Evolutionary conservation across 1,284 basidiomycete species (phyloP), one percentile per base, ranked within the genome.

Genomic region (Thecaphora thlaspeos): DNA sequence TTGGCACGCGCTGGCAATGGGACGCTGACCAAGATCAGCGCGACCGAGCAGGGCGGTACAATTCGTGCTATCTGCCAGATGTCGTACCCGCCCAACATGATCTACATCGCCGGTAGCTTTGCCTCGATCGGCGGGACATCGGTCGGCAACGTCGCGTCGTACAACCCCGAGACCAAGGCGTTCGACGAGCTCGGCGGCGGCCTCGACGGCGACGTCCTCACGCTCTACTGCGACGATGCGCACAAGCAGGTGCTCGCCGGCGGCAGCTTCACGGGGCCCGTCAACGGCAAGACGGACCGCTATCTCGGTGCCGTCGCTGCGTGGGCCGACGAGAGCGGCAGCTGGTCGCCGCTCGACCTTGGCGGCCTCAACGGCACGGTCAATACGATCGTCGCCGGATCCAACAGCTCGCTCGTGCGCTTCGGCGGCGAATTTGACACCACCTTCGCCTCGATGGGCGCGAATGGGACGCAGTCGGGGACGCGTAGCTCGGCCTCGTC

Each of bases 331-430:
- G 81, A 84, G 40, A 81, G 84, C 5, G 79, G 79, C 21, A 82
- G 84, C 4, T 94, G 90, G 90, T 83, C 84, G 8, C 80, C 86
- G 14, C 83, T 91, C 18, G 86, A 88, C 15, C 95, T 96, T 78
- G 84, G 84, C 42, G 91, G 92, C 21, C 82, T 98, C 46, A 81
- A 86, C 38, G 91, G 91, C 43, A 82, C 84, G 62, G 90, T 97
- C 50, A 80, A 83, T 24, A 86, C 88, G 43, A 95, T 97, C 71
- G 83, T 85, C 34, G 80, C 87, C 37, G 90, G 89, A 63, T 80
- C 84, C 32, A 86, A 90, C 47, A 82, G 83, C 47, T 82, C 82
- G 19, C 88, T 87, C 61, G 80, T 97, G 46, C 87, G 92, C 73
- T 92, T 97, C 71, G 84, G 88, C 2, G 94, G 94, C 41, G 87